Base-by-base conservation (phyloP, 2,329 filamentous ascomycete species). In the Pezicula carpinea region DNA sequence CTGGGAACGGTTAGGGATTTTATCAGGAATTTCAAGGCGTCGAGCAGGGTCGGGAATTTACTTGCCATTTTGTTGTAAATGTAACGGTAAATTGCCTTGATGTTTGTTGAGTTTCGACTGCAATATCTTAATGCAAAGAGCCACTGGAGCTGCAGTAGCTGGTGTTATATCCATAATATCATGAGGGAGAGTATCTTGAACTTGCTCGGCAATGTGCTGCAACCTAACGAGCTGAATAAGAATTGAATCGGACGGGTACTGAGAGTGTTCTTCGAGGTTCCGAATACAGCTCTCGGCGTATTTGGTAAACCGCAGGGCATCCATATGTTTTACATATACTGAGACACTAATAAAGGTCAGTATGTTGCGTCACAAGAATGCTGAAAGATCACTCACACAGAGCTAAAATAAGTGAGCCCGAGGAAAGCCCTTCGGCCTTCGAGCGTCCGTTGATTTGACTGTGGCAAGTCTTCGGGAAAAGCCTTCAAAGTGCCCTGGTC, bases 371-470 rank as follows among this genome's bases (percentile, higher is more conserved):
- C n/a, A 15, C 11, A 32, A 35, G 22, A 34, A 11, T 14, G n/a
- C 3, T 11, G 15, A 14, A 14, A 18, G 26, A 43, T n/a, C 10
- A 36, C 34, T 15, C 11, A 47, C 39, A 43, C 21, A 6, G 45
- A 47, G 31, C 18, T 34, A 13, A 47, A 36, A 32, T 41, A 43
- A 21, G 32, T 35, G 17, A 42, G 33, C 6, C 45, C 45, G 8
- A 47, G 45, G 19, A 47, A 43, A 2, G 45, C 40, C 14, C 45
- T 38, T 21, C 45, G 13, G 21, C 39, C 45, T 39, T 47, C 45
- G 23, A 47, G 26, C 6, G 39, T 43, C 14, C 34, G 32, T n/a
- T 18, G 18, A 17, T 22, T 18, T 19, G 32, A 23, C 15, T 14
- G 15, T 26, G 21, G 32, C 19, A 19, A 21, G n/a, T 44, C 43